Base-by-base conservation (phyloP, 495 filamentous ascomycete genomes). In the Talaromyces wortmannii region DNA sequence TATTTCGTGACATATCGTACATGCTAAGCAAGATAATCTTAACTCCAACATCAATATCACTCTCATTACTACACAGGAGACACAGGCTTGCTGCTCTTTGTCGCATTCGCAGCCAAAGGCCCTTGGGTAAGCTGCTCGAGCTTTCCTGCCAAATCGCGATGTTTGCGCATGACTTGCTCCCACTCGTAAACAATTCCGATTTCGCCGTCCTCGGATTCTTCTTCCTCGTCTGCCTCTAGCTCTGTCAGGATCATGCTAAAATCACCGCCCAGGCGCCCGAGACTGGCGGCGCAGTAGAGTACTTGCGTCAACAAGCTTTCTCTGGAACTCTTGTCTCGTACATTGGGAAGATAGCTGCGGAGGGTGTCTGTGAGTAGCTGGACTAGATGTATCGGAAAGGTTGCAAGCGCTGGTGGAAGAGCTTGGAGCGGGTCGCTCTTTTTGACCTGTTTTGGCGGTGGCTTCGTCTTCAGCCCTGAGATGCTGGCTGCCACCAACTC, bases 301-400 rank as follows among this genome's bases (percentile, higher is more conserved):
- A 97, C 88, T 65, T 99, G 95, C 0, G 92, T 99, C 3, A 97
- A 72, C 53, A 99, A 72, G 62, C 89, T 94, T 59, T 99, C 95
- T 45, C 76, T 78, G 0, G 87, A 85, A 43, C 83, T 80, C 44
- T 84, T 84, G 62, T 97, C 92, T 59, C 80, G 79, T 13, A 99
- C 83, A 54, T 88, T 92, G 0, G 90, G 88, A 5, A 97, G 76
- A 70, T 97, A 97, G 15, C 69, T 68, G 55, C 83, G 78, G 44
- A 99, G 75, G 0, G 90, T 95, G 46, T 87, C 83, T 18, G 86
- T 83, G 48, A 99, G 75, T 63, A 96, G 80, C 18, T 87, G 79
- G 31, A 95, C 83, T n/a, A 97, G 73, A 63, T 95, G 84, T 51
- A 92, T 76, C 2, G 92, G 88, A 61, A 97, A 97, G 0, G 89